phyloP scores from a whole-genome alignment of 2,329 filamentous ascomycete species.

The Acrocalymma vagum region DNA sequence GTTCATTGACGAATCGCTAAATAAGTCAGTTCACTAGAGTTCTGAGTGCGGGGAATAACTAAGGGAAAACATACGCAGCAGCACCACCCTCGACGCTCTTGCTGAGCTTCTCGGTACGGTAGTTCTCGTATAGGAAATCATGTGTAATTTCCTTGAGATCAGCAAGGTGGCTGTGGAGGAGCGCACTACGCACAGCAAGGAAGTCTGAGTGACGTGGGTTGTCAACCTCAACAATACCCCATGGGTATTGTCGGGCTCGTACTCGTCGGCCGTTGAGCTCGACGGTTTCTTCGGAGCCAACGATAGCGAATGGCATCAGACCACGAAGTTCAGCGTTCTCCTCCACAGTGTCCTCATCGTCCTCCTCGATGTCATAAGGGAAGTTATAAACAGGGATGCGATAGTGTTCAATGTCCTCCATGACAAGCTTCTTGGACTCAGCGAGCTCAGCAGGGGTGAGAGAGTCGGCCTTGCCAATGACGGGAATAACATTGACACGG shows the following conservation, averaged over 20 bases:
- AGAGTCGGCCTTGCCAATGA: conserved; percentile 98
- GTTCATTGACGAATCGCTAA: conserved; percentile 87
- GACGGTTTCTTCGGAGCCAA: conserved; percentile 93
- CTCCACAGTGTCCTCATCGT: conserved; percentile 98
- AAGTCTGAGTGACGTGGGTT: conserved; percentile 99
- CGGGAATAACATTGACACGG: conserved; percentile 97
- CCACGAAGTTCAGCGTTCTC: conserved; percentile 98
- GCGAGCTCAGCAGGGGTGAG: conserved; percentile 95
- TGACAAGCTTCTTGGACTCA: conserved; percentile 99
- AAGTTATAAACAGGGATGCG: conserved; percentile 99
- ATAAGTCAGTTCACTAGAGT: conserved; percentile 26
- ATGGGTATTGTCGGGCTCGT: conserved; percentile 95
- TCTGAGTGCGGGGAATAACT: neutral
- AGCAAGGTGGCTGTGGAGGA: conserved; percentile 96
- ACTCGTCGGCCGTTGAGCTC: conserved; percentile 94
- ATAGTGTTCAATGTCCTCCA: conserved; percentile 99
- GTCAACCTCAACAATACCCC: conserved; percentile 98
- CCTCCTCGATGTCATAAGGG: conserved; percentile 99
- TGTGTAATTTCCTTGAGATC: conserved; percentile 99
- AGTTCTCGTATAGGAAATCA: conserved; percentile 99
- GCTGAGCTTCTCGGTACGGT: conserved; percentile 99
- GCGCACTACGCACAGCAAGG: conserved; percentile 92
- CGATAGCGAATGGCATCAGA: conserved; percentile 98
- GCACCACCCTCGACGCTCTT: conserved; percentile 96
- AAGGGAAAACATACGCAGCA: conserved; percentile 74